Percentiles rank a stretch among this genome's conserved stretches.
phyloP scores from a whole-genome alignment of 345 rosid species.

The Murraya paniculata region DNA sequence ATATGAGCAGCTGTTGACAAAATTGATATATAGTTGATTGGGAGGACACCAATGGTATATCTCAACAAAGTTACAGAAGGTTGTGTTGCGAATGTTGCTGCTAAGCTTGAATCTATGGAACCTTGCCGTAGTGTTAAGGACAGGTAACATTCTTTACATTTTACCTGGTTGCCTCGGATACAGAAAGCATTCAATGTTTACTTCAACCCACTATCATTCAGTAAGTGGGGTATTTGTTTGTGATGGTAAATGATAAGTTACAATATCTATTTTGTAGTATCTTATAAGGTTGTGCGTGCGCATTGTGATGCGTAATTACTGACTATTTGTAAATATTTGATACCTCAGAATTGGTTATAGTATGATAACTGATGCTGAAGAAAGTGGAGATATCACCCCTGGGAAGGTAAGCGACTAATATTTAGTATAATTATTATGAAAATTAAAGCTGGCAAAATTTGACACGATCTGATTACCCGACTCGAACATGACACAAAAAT shows the following conservation, averaged over 20 bases:
- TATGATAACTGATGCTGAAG: conserved; percentile 88
- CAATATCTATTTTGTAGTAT: background rate
- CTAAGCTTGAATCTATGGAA: conserved; percentile 98
- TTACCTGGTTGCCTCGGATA: background rate
- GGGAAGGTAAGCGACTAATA: conserved; percentile 51
- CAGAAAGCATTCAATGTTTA: background rate
- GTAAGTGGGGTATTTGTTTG: background rate
- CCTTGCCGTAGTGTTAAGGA: conserved; percentile 93
- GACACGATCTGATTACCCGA: too few relatives aligned
- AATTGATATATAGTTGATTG: conserved; percentile 68
- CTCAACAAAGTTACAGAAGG: conserved; percentile 77
- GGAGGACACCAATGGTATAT: conserved; percentile 89
- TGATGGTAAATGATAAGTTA: background rate
- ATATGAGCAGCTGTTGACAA: conserved; percentile 28
- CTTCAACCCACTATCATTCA: background rate
- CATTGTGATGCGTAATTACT: background rate
- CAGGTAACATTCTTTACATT: conserved; percentile 45
- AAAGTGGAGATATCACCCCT: conserved; percentile 69
- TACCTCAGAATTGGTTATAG: conserved; percentile 70
- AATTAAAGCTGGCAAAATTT: too few relatives aligned
- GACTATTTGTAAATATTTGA: conserved; percentile 10
- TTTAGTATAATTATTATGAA: background rate
- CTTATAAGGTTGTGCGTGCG: background rate
- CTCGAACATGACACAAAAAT: too few relatives aligned
- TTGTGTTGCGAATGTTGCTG: conserved; percentile 81